These are phyloP conservation scores for Penicillium manginii DNA, from an alignment of 495 filamentous ascomycete genomes.

Conservation along the genomic window DNA sequence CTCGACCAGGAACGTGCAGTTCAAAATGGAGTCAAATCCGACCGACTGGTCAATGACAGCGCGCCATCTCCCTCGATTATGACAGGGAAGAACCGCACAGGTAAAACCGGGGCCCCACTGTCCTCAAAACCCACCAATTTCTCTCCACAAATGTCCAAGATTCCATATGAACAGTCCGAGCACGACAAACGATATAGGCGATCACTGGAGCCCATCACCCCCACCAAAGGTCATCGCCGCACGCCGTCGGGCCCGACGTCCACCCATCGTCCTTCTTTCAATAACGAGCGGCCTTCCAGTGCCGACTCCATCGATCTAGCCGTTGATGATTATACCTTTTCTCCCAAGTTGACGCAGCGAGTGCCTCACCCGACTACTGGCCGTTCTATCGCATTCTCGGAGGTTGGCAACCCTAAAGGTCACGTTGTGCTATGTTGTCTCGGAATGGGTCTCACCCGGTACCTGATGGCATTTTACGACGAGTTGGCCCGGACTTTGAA, in stretches of 20 bases:
- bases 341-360: conserved; percentile 83
- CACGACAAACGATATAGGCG: conserved; percentile 41
- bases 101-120: conserved; percentile 44
- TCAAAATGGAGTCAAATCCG: conserved; percentile 24
- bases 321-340: conserved; percentile 82
- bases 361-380: conserved; percentile 83
- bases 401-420: conserved; percentile 91
- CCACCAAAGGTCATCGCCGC: conserved; percentile 44
- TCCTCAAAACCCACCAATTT: conserved; percentile 48
- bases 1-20: conserved; percentile 22
- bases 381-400: conserved; percentile 90
- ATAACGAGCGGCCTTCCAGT: conserved; percentile 65
- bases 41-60: conserved; percentile 55
- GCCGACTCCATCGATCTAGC: conserved; percentile 87
- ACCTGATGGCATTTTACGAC: conserved; percentile 97
- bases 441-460: conserved; percentile 96
- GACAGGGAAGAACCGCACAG: conserved; percentile 53
- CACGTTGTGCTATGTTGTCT: conserved; percentile 96
- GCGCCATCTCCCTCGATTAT: conserved; percentile 71
- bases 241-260: conserved; percentile 42
- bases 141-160: conserved; percentile 43
- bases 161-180: conserved; percentile 42
- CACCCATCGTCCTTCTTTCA: conserved; percentile 32
- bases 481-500: conserved; percentile 89
- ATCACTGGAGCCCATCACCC: conserved; percentile 42